A percentile compares a stretch with the other conserved stretches of the same genome.
These are phyloP conservation scores for Papiliotrema fonsecae DNA, from an alignment of 1,284 basidiomycete genomes.

Conservation along the genomic window DNA sequence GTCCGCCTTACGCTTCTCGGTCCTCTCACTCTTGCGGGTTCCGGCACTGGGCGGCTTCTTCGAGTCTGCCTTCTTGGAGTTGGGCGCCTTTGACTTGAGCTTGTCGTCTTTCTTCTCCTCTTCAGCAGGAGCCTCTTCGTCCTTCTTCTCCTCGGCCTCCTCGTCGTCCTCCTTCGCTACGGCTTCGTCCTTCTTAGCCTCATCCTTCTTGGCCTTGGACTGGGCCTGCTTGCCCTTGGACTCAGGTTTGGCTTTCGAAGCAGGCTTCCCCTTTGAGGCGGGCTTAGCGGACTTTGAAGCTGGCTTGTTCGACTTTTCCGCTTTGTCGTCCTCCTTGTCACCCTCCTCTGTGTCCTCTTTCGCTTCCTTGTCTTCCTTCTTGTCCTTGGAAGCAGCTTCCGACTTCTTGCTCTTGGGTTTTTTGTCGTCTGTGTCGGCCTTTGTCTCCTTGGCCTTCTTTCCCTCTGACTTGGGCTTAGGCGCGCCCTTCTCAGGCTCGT, in stretches of 20 bases:
- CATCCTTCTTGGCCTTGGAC: slow-evolving; percentile 1
- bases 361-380: slow-evolving; percentile 1
- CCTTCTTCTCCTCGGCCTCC: slow-evolving; percentile 9
- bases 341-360: slow-evolving; percentile 4
- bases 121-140: slow-evolving; percentile 5
- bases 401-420: slow-evolving; percentile 1
- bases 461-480: slow-evolving; percentile 44
- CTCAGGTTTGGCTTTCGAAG: slow-evolving; percentile 6
- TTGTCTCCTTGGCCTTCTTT: slow-evolving; percentile 23
- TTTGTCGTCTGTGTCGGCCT: slow-evolving; percentile 6
- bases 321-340: slow-evolving; percentile 6
- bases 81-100: slow-evolving; percentile 6
- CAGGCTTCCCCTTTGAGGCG: slow-evolving; percentile 3
- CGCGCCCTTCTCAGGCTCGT: slow-evolving; percentile 46
- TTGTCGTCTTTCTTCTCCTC: slow-evolving; percentile 7
- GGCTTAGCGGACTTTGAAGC: slow-evolving; percentile 6
- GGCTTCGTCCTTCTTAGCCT: slow-evolving; percentile 8
- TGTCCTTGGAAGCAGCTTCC: too few relatives aligned
- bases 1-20: too few relatives aligned
- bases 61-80: not conserved
- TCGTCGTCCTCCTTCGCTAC: slow-evolving; percentile 8
- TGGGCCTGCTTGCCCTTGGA: slow-evolving; percentile 11
- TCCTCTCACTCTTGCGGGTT: too few relatives aligned
- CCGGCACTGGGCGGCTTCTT: too few relatives aligned
- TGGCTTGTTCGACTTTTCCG: slow-evolving; percentile 6